A percentile compares a stretch with the other conserved stretches of the same genome.
Evolutionary conservation across 345 rosid genomes (phyloP).

Genomic region (Trapa bicornis): DNA sequence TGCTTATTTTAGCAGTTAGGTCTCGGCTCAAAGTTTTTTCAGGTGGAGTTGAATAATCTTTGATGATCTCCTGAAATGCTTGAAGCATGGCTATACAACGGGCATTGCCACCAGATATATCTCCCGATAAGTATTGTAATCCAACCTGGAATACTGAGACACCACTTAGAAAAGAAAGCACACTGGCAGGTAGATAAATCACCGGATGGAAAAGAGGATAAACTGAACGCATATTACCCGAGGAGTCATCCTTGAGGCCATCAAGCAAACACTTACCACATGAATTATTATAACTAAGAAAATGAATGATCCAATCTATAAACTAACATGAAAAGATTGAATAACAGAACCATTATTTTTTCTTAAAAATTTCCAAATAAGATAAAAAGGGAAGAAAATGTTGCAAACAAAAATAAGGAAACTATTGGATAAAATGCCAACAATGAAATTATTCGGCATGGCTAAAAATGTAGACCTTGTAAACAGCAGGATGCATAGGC

Average conservation of each 20-base stretch:
- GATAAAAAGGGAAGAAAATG: neutral
- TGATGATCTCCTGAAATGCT: slow-evolving; percentile 78
- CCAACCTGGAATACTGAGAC: slow-evolving; percentile 51
- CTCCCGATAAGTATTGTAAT: slow-evolving; percentile 75
- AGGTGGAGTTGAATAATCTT: slow-evolving; percentile 65
- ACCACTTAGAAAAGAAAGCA: neutral
- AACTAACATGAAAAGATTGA: neutral
- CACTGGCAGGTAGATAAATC: neutral
- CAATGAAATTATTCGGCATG: neutral
- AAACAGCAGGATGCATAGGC: slow-evolving; percentile 87
- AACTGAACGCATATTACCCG: neutral
- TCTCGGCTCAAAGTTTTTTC: slow-evolving; percentile 71
- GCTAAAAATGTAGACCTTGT: slow-evolving; percentile 38
- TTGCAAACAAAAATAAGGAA: neutral
- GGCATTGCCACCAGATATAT: slow-evolving; percentile 82
- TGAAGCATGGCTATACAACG: slow-evolving; percentile 96
- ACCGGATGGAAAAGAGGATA: neutral
- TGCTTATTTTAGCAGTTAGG: slow-evolving; percentile 69
- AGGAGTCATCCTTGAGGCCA: neutral
- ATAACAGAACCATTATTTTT: neutral
- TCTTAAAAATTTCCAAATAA: neutral
- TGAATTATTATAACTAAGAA: neutral
- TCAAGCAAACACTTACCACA: neutral
- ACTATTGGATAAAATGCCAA: neutral
- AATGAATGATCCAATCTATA: neutral